Base-by-base conservation (phyloP, 2,329 filamentous ascomycete genomes). In the Arthrobotrys iridis region DNA sequence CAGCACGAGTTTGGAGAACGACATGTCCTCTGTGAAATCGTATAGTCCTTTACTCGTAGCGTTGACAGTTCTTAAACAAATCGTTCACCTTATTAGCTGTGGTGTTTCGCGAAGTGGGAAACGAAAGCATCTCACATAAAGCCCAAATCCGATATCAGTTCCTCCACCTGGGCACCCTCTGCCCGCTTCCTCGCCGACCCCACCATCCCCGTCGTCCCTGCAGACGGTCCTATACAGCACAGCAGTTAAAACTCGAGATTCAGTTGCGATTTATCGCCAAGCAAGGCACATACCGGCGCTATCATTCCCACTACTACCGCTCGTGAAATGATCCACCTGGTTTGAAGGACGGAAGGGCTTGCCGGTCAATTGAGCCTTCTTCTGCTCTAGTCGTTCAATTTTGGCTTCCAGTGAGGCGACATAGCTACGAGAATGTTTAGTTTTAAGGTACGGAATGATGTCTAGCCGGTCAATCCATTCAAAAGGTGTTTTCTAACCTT, bases 31-130 rank as follows among this genome's bases (percentile, higher is more conserved):
- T 28, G 91, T 89, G 70, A 93, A 93, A 6, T 93, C 91, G 81
- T 96, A 93, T 80, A 97, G 97, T 82, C 98, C 95, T 80, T 93
- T 88, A 0, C 93, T 94, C 0, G 93, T 97, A 26, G 95, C 93
- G 84, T 97, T 96, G 80, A 99, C 92, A 3, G 94, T 93, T 66
- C 93, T 95, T n/a, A n/a, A n/a, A 79, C 43, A 35, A 13, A 33
- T 18, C 28, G 26, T 3, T 62, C n/a, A 4, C 30, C 1, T 71
- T 33, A 37, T 80, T 58, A 80, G 77, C 22, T 15, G 46, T 48
- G 26, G 28, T 30, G 33, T 45, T 50, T 63, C n/a, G 7, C 28
- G 20, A 43, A 8, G 28, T 13, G n/a, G 8, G 26, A 41, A 28
- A 37, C 3, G 8, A 6, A 22, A 13, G 15, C 15, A 15, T 6